phyloP scores from a whole-genome alignment of 352 stramenopile species.

The Pythium scleroteichum region DNA sequence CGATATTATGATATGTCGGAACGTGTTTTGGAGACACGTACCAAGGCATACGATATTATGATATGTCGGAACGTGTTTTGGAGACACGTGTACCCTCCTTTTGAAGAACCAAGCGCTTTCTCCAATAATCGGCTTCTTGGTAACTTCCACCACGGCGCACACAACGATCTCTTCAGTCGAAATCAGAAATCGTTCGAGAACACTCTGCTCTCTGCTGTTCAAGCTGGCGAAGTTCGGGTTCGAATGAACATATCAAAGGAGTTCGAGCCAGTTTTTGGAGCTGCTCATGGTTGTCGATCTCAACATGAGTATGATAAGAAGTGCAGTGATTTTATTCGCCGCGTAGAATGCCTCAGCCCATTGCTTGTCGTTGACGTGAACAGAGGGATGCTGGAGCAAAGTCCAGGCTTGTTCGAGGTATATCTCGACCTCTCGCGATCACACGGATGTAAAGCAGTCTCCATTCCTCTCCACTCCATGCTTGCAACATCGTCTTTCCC shows the following conservation, averaged over 20 bases:
- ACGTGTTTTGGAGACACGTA: no score
- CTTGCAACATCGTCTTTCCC: conserved; percentile 45
- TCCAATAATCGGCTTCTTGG: conserved; percentile 40
- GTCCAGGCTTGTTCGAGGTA: conserved; percentile 58
- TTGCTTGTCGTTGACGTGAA: conserved; percentile 53
- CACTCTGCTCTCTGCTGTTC: conserved; percentile 49
- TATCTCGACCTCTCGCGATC: conserved; percentile 42
- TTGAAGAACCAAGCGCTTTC: background rate
- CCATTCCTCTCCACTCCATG: conserved; percentile 63
- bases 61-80: conserved; percentile 62
- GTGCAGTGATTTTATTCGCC: conserved; percentile 32
- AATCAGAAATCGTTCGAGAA: conserved; percentile 59
- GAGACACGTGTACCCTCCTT: conserved; percentile 10
- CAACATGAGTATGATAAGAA: conserved; percentile 58
- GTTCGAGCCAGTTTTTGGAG: conserved; percentile 36
- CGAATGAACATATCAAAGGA: conserved; percentile 39
- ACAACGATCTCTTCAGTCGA: conserved; percentile 42
- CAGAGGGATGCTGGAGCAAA: conserved; percentile 16
- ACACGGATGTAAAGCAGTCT: conserved; percentile 20
- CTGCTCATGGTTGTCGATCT: conserved; percentile 51
- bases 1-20: no score
- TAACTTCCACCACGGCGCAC: conserved; percentile 63
- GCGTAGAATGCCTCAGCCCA: conserved; percentile 53
- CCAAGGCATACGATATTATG: conserved; percentile 33
- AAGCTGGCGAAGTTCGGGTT: conserved; percentile 52